Evolutionary conservation across 768 basidiomycete species (phyloP), one percentile per base, ranked within the genome.

Genomic region (Punctularia strigosozonata): DNA sequence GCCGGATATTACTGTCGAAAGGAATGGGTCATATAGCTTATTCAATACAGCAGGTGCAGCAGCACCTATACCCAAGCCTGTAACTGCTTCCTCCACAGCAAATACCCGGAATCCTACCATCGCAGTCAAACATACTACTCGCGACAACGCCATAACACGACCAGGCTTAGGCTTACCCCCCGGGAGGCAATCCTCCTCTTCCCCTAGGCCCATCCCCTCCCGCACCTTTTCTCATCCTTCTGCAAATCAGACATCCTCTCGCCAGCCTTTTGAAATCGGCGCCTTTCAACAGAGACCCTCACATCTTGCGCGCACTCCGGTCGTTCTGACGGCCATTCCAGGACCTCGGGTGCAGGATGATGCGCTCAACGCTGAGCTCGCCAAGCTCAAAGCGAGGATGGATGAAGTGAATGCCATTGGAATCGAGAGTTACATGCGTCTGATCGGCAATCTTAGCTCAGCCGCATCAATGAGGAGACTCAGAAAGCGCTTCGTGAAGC

Each of bases 1-100:
- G 17, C 80, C 80, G 24, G 78, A 82, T 43, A 68, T 83, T 41
- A 73, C 73, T 12, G 50, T 82, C n/a, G 61, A 63, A 22, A 61
- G 59, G 4, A 74, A 77, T 50, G 77, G 80, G 15, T 63, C 70
- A 3, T 81, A 80, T 51, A 66, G 55, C 2, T 46, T 76, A 25
- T 37, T 35, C 41, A 41, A 26, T n/a, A 34, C 38, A 6, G 35
- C 39, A 14, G 34, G 34, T 17, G 28, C 20, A 15, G 26, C 43
- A 19, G 7, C 21, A 14, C n/a, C n/a, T n/a, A 14, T 19, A 18
- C 15, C 15, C 35, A 4, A 36, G 22, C 13, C 35, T 36, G 26
- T 15, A 5, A 26, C 37, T 30, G 4, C 15, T 30, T 12, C 25
- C 23, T 17, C n/a, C 4, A n/a, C n/a, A 14, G 21, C n/a, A 17